phyloP scores from a whole-genome alignment of 2,329 filamentous ascomycete species.

The Xylaria sp. region DNA sequence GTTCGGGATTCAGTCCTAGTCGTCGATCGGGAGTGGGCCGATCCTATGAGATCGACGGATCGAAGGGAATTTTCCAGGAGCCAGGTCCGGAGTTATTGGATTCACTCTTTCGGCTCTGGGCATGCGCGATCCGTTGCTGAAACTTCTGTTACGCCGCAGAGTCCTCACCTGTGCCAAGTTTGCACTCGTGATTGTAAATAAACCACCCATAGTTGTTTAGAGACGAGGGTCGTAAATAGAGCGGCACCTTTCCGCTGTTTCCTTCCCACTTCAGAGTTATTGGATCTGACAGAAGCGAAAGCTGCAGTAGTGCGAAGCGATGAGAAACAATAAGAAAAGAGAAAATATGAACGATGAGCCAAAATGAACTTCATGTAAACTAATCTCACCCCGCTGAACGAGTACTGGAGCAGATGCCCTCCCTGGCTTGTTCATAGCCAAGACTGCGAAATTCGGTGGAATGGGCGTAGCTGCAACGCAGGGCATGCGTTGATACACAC shows the following conservation, averaged over 20 bases:
- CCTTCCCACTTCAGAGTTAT: neutral
- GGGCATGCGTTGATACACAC: conserved; percentile 23
- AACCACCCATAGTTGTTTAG: neutral
- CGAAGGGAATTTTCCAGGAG: neutral
- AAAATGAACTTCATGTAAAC: neutral
- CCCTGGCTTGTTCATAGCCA: conserved; percentile 2
- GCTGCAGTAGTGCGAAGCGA: neutral
- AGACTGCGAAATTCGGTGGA: conserved; percentile 8
- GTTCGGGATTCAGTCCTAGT: conserved; percentile 4
- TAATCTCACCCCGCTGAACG: neutral
- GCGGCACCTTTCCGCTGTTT: neutral
- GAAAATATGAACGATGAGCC: neutral
- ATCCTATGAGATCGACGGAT: conserved; percentile 2
- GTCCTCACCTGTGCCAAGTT: neutral
- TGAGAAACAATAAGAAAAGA: neutral
- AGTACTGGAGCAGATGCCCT: neutral
- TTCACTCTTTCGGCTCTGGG: neutral
- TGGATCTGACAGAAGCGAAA: neutral
- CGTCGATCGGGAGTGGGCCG: neutral
- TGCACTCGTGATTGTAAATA: neutral
- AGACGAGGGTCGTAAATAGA: neutral
- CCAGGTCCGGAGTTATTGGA: conserved; percentile 3
- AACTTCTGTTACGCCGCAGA: neutral
- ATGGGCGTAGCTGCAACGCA: conserved; percentile 15
- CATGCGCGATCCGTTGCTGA: conserved; percentile 1